These are phyloP conservation scores for Ustilago loliicola DNA, from an alignment of 1,284 basidiomycete genomes.

Conservation along the genomic window DNA sequence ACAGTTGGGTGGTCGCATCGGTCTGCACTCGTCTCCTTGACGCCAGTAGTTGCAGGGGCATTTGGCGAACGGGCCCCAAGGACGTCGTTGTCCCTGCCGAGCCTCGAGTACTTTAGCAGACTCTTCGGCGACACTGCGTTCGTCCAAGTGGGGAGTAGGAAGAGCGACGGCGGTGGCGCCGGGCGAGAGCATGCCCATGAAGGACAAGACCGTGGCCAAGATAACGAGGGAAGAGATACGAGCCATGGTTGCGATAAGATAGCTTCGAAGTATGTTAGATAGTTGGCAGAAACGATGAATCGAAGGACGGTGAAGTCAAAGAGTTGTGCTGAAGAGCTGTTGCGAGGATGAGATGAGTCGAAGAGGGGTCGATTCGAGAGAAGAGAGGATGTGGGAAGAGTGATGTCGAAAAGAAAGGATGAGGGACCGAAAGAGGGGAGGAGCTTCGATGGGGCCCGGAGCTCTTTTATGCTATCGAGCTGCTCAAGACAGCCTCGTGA, in stretches of 20 bases:
- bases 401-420: not conserved
- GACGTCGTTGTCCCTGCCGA: not conserved
- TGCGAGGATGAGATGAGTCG: too few species aligned
- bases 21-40: not conserved
- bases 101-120: not conserved
- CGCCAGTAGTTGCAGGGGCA: not conserved
- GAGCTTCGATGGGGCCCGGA: not conserved
- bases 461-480: not conserved
- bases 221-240: slow-evolving; percentile 28
- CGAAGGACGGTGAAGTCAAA: too few species aligned
- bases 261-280: too few species aligned
- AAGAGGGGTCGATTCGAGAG: too few species aligned
- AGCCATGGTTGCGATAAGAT: slow-evolving; percentile 28
- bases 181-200: slow-evolving; percentile 8
- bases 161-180: slow-evolving; percentile 13
- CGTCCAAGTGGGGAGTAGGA: slow-evolving; percentile 5
- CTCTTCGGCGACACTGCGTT: not conserved
- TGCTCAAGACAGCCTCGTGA: too few species aligned
- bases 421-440: not conserved
- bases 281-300: too few species aligned
- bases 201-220: slow-evolving; percentile 18
- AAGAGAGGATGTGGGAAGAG: too few species aligned
- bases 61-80: not conserved
- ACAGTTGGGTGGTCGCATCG: not conserved
- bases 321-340: too few species aligned